A percentile compares a stretch with the other conserved stretches of the same genome.
phyloP scores from a whole-genome alignment of 768 basidiomycete genomes.

The Plicaturopsis crispa region DNA sequence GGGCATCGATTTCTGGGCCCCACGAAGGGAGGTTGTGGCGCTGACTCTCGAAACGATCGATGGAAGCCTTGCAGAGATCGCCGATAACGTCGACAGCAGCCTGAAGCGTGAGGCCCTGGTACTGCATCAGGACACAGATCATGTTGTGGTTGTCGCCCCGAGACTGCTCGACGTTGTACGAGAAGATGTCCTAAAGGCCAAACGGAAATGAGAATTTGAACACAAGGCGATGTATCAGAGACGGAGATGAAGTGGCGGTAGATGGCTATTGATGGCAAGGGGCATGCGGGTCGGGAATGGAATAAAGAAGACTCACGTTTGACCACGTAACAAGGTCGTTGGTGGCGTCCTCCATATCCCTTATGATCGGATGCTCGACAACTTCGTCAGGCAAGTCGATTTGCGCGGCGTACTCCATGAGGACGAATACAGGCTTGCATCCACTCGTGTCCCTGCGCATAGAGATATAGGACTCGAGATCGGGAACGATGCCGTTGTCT shows the following conservation, averaged over 20 bases:
- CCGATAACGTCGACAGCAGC: conserved; percentile 60
- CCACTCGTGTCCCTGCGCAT: conserved; percentile 49
- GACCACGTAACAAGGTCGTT: conserved; percentile 47
- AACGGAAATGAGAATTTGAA: conserved; percentile 7
- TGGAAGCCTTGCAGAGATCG: conserved; percentile 46
- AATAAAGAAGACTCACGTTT: conserved; percentile 22
- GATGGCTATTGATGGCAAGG: too few relatives aligned
- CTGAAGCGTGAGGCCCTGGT: conserved; percentile 50
- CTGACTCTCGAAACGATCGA: conserved; percentile 43
- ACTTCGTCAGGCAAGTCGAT: conserved; percentile 50
- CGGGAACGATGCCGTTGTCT: conserved; percentile 25
- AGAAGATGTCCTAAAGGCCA: conserved; percentile 55
- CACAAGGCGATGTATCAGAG: too few relatives aligned
- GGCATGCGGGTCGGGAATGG: too few relatives aligned
- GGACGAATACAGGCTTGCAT: conserved; percentile 40
- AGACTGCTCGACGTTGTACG: conserved; percentile 70
- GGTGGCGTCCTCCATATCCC: conserved; percentile 35
- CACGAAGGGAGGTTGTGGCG: conserved; percentile 49
- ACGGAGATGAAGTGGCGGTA: conserved; percentile 8
- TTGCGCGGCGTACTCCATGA: conserved; percentile 46
- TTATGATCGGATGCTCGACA: conserved; percentile 40
- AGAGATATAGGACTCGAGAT: conserved; percentile 44
- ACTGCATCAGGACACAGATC: conserved; percentile 61
- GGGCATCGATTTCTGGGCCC: conserved; percentile 50
- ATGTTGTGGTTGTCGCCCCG: conserved; percentile 66